A percentile compares a stretch with the other conserved stretches of the same genome.
Conservation (phyloP, 306 rosid species). For the Myrica gale region DNA sequence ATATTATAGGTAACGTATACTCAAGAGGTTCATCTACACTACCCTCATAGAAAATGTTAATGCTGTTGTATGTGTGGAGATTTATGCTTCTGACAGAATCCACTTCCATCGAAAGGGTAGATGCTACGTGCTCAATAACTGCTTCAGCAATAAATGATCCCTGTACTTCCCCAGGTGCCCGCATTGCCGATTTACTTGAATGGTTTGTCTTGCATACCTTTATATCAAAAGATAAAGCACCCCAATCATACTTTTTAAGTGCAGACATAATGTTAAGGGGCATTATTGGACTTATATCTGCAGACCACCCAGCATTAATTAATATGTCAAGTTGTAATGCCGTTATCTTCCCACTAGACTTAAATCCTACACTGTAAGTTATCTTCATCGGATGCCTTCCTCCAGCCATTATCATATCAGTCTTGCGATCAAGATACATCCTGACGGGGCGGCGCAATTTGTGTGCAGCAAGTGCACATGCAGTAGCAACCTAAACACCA, state of each 20-base stretch:
- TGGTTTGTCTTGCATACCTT: conserved; percentile 86
- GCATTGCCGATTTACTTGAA: conserved; percentile 84
- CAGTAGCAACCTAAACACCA: conserved; percentile 62
- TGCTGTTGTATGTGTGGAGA: conserved; percentile 72
- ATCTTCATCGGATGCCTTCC: conserved; percentile 97
- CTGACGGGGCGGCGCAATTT: conserved; percentile 75
- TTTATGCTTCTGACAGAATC: conserved; percentile 70
- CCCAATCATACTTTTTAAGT: conserved; percentile 89
- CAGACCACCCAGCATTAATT: conserved; percentile 69
- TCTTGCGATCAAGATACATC: conserved; percentile 72
- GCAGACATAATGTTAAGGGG: conserved; percentile 45
- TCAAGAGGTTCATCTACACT: conserved; percentile 63
- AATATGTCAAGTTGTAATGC: conserved; percentile 70
- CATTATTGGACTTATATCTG: conserved; percentile 61
- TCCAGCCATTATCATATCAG: conserved; percentile 91
- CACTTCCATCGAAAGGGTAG: conserved; percentile 63
- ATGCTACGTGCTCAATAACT: conserved; percentile 77
- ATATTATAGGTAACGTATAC: conserved; percentile 76
- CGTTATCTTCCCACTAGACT: conserved; percentile 77
- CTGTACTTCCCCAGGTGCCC: conserved; percentile 86
- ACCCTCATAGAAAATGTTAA: conserved; percentile 46
- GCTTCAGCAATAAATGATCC: conserved; percentile 93
- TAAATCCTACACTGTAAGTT: conserved; percentile 80
- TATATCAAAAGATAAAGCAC: conserved; percentile 73
- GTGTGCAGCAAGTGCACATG: conserved; percentile 90